These are phyloP conservation scores for Lunularia cruciata DNA, from an alignment of 225 moss, liverwort and hornwort species.

Conservation along the genomic window DNA sequence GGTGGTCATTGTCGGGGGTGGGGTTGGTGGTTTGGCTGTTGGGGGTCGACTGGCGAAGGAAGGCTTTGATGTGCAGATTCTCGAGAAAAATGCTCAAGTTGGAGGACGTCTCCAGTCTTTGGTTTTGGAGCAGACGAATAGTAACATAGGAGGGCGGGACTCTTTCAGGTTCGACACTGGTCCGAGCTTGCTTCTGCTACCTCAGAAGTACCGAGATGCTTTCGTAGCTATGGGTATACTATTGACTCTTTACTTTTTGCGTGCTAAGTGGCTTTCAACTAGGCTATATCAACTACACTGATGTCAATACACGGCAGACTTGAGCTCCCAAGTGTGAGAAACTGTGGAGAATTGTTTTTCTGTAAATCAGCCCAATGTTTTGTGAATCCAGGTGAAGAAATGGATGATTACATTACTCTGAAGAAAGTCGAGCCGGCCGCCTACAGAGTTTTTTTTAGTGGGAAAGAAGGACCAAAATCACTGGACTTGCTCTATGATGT, in stretches of 20 bases:
- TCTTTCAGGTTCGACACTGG: slow-evolving; percentile 52
- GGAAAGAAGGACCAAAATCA: slow-evolving; percentile 26
- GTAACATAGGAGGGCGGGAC: slow-evolving; percentile 21
- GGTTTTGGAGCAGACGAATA: not conserved
- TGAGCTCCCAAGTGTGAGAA: not conserved
- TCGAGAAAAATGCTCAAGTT: slow-evolving; percentile 44
- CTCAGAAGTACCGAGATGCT: slow-evolving; percentile 51
- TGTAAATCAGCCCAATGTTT: too few species aligned
- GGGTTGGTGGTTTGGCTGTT: slow-evolving; percentile 49
- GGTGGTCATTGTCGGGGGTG: slow-evolving; percentile 44
- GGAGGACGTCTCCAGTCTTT: slow-evolving; percentile 47
- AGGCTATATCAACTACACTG: not conserved
- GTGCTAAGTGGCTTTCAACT: not conserved
- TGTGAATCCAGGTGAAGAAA: slow-evolving; percentile 31
- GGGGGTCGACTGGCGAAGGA: slow-evolving; percentile 45
- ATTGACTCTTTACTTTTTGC: too few species aligned
- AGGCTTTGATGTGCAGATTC: slow-evolving; percentile 47
- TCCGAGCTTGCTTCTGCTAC: slow-evolving; percentile 51
- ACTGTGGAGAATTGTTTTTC: too few species aligned
- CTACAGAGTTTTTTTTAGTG: slow-evolving; percentile 50
- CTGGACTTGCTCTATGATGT: slow-evolving; percentile 52
- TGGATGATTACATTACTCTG: slow-evolving; percentile 43
- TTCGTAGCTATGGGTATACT: slow-evolving; percentile 43
- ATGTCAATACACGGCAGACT: not conserved
- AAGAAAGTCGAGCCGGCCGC: slow-evolving; percentile 49